Conservation (phyloP, 768 basidiomycete genomes). For the Suillus subalutaceus region DNA sequence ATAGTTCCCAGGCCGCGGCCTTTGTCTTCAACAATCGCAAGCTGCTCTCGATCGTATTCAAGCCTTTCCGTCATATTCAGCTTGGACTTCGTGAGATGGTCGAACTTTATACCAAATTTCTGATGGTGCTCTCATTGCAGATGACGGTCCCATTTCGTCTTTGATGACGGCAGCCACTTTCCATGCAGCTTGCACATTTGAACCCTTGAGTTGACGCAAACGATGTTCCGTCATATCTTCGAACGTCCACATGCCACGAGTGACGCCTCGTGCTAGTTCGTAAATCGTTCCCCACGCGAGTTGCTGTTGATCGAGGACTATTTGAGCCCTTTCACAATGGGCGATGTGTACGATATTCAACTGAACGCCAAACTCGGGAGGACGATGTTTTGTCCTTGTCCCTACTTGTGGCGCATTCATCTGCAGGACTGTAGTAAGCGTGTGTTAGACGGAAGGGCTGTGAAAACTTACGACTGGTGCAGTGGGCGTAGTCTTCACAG, state of each 20-base stretch:
- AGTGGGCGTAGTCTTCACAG: neutral
- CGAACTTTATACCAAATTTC: slow-evolving; percentile 25
- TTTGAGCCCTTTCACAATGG: slow-evolving; percentile 33
- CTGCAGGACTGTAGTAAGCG: neutral
- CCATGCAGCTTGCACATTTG: slow-evolving; percentile 33
- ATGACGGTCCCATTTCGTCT: slow-evolving; percentile 8
- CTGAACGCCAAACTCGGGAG: slow-evolving; percentile 7
- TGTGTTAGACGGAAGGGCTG: too few relatives aligned
- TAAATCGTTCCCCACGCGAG: slow-evolving; percentile 49
- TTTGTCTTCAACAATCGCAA: slow-evolving; percentile 55
- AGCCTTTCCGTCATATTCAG: slow-evolving; percentile 28
- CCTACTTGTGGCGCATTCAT: neutral
- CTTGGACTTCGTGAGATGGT: neutral
- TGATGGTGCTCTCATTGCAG: slow-evolving; percentile 1
- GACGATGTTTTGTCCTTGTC: neutral
- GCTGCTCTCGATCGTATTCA: slow-evolving; percentile 68
- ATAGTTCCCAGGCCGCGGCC: slow-evolving; percentile 64
- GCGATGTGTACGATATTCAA: slow-evolving; percentile 28
- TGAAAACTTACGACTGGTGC: neutral
- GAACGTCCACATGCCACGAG: slow-evolving; percentile 39
- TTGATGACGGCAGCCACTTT: slow-evolving; percentile 31
- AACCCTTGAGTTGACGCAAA: slow-evolving; percentile 34
- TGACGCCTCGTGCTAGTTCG: slow-evolving; percentile 49
- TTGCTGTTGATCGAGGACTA: slow-evolving; percentile 30
- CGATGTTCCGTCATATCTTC: slow-evolving; percentile 31